These are phyloP conservation scores for Naematelia aurantialba DNA, from an alignment of 768 basidiomycete species.

Conservation along the genomic window DNA sequence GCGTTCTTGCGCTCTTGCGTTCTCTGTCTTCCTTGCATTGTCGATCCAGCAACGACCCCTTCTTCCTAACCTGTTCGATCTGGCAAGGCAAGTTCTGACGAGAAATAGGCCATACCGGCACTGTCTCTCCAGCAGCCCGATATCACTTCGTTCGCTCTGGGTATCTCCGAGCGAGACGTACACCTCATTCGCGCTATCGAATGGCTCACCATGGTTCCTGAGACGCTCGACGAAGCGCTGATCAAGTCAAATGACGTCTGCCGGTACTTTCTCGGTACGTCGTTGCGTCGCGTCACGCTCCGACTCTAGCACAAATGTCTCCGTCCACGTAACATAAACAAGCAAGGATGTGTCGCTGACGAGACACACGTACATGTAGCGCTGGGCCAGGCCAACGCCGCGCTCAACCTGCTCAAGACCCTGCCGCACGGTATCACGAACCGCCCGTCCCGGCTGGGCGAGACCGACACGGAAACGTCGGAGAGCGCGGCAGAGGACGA, in stretches of 20 bases:
- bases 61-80: too few relatives aligned
- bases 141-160: conserved; percentile 32
- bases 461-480: conserved; percentile 14
- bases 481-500: conserved; percentile 1
- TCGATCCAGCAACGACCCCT: too few relatives aligned
- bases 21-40: too few relatives aligned
- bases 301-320: background rate
- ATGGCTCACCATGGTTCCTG: conserved; percentile 77
- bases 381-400: conserved; percentile 69
- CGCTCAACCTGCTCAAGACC: conserved; percentile 49
- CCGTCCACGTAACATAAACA: background rate
- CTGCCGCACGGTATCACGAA: conserved; percentile 23
- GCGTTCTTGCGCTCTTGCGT: too few relatives aligned
- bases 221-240: conserved; percentile 72
- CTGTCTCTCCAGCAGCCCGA: conserved; percentile 41
- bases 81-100: too few relatives aligned
- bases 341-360: background rate
- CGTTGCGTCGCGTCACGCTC: background rate
- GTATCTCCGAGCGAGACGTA: conserved; percentile 39
- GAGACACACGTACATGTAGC: too few relatives aligned
- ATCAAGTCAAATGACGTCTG: conserved; percentile 83
- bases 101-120: conserved; percentile 37
- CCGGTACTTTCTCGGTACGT: conserved; percentile 81
- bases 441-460: too few relatives aligned
- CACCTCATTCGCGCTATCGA: conserved; percentile 81